phyloP scores from a whole-genome alignment of 2,329 filamentous ascomycete species.

The Fusarium hostae region DNA sequence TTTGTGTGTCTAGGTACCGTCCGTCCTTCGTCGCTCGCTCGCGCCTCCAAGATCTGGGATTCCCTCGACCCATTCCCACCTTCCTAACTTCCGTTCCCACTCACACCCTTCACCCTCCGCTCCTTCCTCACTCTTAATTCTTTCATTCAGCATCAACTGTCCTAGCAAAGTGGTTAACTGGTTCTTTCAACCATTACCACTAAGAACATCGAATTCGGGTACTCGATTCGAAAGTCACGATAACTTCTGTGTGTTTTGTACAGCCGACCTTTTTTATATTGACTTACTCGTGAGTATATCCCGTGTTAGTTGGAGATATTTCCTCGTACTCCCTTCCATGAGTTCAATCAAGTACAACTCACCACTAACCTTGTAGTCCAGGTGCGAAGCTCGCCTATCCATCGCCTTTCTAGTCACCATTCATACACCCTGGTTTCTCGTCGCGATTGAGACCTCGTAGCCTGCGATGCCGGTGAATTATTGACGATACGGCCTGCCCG shows the following conservation, averaged over 20 bases:
- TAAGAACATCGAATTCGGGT: conserved; percentile 16
- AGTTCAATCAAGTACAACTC: conserved; percentile 11
- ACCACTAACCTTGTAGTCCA: conserved; percentile 27
- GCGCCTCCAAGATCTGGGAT: conserved; percentile 45
- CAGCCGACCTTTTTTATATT: conserved; percentile 13
- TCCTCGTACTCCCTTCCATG: conserved; percentile 31
- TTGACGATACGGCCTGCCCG: conserved; percentile 41
- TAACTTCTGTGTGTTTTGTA: conserved; percentile 7
- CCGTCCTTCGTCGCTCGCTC: conserved; percentile 30
- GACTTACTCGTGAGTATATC: conserved; percentile 29
- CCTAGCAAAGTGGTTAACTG: conserved; percentile 37
- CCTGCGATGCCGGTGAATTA: conserved; percentile 43
- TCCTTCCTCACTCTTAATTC: conserved; percentile 42
- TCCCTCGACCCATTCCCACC: conserved; percentile 46
- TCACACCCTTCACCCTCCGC: conserved; percentile 42
- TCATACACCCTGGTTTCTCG: conserved; percentile 13
- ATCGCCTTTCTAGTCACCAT: not conserved
- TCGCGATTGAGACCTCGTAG: conserved; percentile 31
- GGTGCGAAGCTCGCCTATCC: conserved; percentile 2
- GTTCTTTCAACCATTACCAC: conserved; percentile 25
- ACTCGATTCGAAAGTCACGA: conserved; percentile 3
- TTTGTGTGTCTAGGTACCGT: conserved; percentile 34
- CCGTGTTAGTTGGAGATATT: conserved; percentile 43
- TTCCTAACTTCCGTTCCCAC: conserved; percentile 45
- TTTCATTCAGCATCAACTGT: conserved; percentile 34